Evolutionary conservation across 2,329 filamentous ascomycete genomes (phyloP), one percentile per base, ranked within the genome.

Genomic region (Ploettnerulaceae sp.): DNA sequence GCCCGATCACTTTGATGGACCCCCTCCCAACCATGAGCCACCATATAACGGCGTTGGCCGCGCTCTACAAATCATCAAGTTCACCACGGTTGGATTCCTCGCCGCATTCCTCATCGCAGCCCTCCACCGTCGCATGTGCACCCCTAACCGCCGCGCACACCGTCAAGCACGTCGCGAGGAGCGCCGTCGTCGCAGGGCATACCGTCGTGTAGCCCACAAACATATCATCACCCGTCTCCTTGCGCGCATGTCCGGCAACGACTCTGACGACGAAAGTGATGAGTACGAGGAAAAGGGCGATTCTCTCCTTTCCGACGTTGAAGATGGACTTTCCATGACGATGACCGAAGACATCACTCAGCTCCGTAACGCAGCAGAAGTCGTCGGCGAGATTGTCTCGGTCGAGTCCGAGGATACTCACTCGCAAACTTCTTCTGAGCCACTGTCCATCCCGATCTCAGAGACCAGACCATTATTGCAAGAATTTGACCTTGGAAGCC

Each of bases 271-370:
- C 3, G 46, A 56, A 8, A 40, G 47, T 34, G 51, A 59, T 12
- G 51, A 59, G 14, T 52, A 52, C 8, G 53, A 58, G 20, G 61
- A 63, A 39, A 58, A 61, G 32, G 17, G 51, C 1, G 45, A 53
- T 7, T 29, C 21, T 3, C 21, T 54, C 11, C 40, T 60, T 2
- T 17, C 33, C 12, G 48, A 56, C 26, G 52, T 47, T 3, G 57
- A 61, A 34, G 54, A 57, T 37, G 52, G 51, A 25, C 36, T 47
- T 28, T 57, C 46, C 8, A 57, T 49, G 6, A 56, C 50, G 1
- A 54, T 61, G 53, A 48, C 31, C 0, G 57, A 59, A 7, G 56
- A 56, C 41, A 54, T 62, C 9, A 28, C 40, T 2, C 43, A 58
- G 35, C 47, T 62, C 4, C 44, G 48, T 12, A 59, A 57, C 26